Percentiles rank a stretch among this genome's conserved stretches.
These are phyloP conservation scores for Rhododendron vialii DNA, from an alignment of 148 eudicot species.

Conservation along the genomic window DNA sequence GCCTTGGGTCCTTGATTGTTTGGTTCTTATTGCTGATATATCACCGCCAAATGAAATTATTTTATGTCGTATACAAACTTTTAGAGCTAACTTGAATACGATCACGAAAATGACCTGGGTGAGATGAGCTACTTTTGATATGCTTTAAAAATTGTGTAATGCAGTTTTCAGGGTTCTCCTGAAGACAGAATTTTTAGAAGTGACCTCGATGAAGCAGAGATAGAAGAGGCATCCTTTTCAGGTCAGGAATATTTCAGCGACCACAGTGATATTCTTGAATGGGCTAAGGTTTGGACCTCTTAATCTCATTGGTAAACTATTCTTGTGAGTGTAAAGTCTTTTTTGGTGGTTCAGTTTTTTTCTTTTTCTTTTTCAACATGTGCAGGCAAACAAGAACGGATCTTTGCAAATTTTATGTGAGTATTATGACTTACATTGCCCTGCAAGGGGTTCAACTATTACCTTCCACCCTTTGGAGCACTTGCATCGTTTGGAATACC, in stretches of 20 bases:
- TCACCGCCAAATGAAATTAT: background rate
- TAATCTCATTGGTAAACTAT: slow-evolving; percentile 5
- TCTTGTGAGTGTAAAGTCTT: background rate
- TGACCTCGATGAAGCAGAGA: slow-evolving; percentile 65
- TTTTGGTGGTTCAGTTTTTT: background rate
- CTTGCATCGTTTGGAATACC: slow-evolving; percentile 78
- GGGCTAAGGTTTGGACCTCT: slow-evolving; percentile 73
- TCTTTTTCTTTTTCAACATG: background rate
- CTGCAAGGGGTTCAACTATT: slow-evolving; percentile 68
- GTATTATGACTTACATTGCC: slow-evolving; percentile 61
- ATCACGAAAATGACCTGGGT: background rate
- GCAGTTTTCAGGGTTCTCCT: slow-evolving; percentile 76
- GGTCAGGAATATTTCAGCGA: slow-evolving; percentile 64
- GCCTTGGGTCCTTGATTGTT: background rate
- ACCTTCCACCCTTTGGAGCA: slow-evolving; percentile 89
- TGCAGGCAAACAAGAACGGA: slow-evolving; percentile 75
- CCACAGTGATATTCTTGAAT: slow-evolving; percentile 76
- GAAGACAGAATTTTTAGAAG: slow-evolving; percentile 74
- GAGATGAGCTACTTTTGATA: background rate
- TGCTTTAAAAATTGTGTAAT: slow-evolving; percentile 14
- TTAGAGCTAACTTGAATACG: background rate
- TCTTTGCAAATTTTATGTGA: slow-evolving; percentile 83
- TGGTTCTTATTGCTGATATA: background rate
- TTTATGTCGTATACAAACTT: background rate
- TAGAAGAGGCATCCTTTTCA: slow-evolving; percentile 79